Percentiles rank a stretch among this genome's conserved stretches.
phyloP scores from a whole-genome alignment of 495 filamentous ascomycete genomes.

The Penicilliopsis zonata region DNA sequence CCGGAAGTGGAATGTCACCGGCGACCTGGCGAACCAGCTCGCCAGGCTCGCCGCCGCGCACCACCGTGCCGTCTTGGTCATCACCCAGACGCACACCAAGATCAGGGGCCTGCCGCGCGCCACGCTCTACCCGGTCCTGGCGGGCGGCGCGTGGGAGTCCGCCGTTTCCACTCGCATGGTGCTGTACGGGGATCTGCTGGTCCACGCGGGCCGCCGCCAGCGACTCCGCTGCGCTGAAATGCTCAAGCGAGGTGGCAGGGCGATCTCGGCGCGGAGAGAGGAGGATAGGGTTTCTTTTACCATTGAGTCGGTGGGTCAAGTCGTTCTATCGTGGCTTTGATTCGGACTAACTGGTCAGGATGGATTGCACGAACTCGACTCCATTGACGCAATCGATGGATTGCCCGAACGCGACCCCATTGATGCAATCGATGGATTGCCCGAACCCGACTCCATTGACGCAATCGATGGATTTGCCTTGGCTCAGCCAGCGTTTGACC shows the following conservation, averaged over 20 bases:
- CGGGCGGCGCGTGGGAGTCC: slow-evolving; percentile 56
- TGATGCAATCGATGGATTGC: no score
- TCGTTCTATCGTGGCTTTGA: neutral
- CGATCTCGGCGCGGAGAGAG: slow-evolving; percentile 15
- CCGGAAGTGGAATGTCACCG: slow-evolving; percentile 50
- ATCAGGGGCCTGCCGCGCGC: slow-evolving; percentile 43
- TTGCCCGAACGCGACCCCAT: no score
- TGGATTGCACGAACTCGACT: slow-evolving; percentile 8
- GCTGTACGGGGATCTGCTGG: slow-evolving; percentile 52
- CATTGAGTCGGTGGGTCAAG: slow-evolving; percentile 24
- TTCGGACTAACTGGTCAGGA: slow-evolving; percentile 11
- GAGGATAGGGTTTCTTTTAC: slow-evolving; percentile 27
- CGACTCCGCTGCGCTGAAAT: slow-evolving; percentile 30
- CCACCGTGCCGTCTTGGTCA: slow-evolving; percentile 53
- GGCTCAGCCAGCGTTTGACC: no score
- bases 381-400: no score
- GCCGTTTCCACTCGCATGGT: slow-evolving; percentile 54
- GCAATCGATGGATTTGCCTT: no score
- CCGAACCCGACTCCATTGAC: no score
- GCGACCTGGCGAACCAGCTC: slow-evolving; percentile 43
- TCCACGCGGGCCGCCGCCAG: neutral
- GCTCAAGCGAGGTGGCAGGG: slow-evolving; percentile 28
- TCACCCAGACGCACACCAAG: slow-evolving; percentile 62
- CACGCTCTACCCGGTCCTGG: slow-evolving; percentile 60
- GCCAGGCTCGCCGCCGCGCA: slow-evolving; percentile 54